Base-by-base conservation (phyloP, 129 eudicot genomes). In the Scalesia atractyloides region DNA sequence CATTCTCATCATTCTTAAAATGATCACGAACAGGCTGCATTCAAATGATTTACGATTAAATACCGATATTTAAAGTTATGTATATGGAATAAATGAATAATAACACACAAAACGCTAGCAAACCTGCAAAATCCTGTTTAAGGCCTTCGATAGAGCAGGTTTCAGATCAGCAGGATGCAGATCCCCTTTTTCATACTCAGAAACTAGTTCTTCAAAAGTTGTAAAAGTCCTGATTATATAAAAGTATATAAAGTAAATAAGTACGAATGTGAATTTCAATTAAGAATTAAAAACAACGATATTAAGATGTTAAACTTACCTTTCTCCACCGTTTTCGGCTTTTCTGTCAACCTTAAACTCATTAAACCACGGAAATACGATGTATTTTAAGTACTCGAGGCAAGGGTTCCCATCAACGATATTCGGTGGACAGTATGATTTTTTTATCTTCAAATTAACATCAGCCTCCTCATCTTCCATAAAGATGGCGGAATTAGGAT, bases 401-500 rank as follows among this genome's bases (percentile, higher is more conserved):
- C 95, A 91, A 16, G 91, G 97, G 62, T 91, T 91, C 44, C 80
- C 84, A 39, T 75, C 74, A 53, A 85, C 83, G 4, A 76, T 64
- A 24, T 81, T 68, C 19, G 85, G 87, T 41, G 87, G 89, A 69
- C 95, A 90, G 75, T 81, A 84, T 17, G 95, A 91, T 36, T 83
- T 87, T 79, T 85, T 80, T 48, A 87, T 87, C 74, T 87, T 84
- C 46, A 2, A 5, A 67, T 82, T 80, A 46, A 84, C 89, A 8
- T 82, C 89, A 43, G 80, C 90, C 87, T 85, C 90, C 48, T 85
- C 88, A 80, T 88, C 90, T 58, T 88, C 95, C 88, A 85, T 85
- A 76, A 50, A 87, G 24, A 85, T 72, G 30, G 88, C 68, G 44
- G 88, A 88, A 20, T 84, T 69, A 49, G 84, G 73, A 65, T 88